Evolutionary conservation across 768 basidiomycete species (phyloP), one percentile per base, ranked within the genome.

Genomic region (Arthromyces matolae): DNA sequence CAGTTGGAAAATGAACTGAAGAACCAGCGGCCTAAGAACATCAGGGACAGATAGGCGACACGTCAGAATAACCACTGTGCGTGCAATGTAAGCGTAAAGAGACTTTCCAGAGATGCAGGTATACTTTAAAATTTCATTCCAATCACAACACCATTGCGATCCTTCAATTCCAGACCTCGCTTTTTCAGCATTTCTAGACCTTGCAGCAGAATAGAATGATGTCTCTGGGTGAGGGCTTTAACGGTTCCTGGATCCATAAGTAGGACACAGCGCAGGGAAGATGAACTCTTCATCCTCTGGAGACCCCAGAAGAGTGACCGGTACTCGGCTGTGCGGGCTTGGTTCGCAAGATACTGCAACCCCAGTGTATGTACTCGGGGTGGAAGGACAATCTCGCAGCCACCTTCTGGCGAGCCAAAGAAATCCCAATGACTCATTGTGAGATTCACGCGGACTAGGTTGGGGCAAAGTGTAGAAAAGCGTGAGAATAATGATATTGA

Each of bases 141-240:
- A 56, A n/a, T 47, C 32, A 49, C 20, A 8, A 16, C n/a, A 19
- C 57, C 49, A 38, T 55, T 47, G 35, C 53, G 50, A 39, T 58
- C 52, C 14, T 41, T 44, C 10, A 58, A 23, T 20, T 51, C 40
- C 14, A 58, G 19, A 20, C 54, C 47, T 28, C 40, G 45, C 22
- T 27, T 18, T 9, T 18, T 32, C 9, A 56, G 49, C 24, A 49
- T 49, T 8, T 31, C 27, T 10, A 53, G 14, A 38, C 47, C 50
- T 9, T 1, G 7, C 9, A 42, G 33, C 29, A 57, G 40, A 7
- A 39, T 23, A 5, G 4, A 12, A 40, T 19, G 40, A 50, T 60
- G 58, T 29, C 46, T 50, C 18, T 46, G 35, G 22, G 34, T n/a
- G 6, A 60, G 18, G 29, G 55, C 48, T 9, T 7, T 33, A 2